Evolutionary conservation across 768 basidiomycete species (phyloP).

Genomic region (Lactarius pseudohatsudake): DNA sequence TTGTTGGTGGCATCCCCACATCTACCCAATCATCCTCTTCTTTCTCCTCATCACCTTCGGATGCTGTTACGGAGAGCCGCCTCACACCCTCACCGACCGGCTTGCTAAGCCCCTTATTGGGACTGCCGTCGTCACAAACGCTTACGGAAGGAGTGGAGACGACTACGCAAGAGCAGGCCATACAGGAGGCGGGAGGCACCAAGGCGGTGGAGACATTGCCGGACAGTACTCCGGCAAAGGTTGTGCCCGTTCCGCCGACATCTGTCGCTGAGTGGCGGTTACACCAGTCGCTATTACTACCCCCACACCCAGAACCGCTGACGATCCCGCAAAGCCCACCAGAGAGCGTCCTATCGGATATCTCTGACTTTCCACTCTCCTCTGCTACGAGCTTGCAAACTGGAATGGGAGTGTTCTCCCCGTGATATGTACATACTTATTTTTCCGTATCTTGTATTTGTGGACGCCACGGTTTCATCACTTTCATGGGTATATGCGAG

Average conservation of each 20-base stretch:
- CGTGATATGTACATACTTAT: background rate
- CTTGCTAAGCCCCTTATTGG: background rate
- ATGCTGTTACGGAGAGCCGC: background rate
- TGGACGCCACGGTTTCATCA: too few species aligned
- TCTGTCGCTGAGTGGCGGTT: background rate
- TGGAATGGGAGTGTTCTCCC: background rate
- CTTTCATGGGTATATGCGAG: too few species aligned
- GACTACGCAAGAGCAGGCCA: background rate
- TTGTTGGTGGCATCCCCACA: background rate
- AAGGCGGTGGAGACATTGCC: background rate
- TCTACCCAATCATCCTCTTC: background rate
- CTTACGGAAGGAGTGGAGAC: background rate
- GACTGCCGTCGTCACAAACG: background rate
- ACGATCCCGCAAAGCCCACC: background rate
- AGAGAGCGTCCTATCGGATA: background rate
- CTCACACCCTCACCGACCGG: background rate
- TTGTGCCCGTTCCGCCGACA: background rate
- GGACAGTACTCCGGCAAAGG: background rate
- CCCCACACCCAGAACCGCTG: background rate
- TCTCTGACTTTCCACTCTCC: background rate
- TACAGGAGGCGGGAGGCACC: background rate
- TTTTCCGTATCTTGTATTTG: too few species aligned
- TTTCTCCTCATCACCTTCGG: background rate
- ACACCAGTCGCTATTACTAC: background rate
- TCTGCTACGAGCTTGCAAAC: background rate